These are phyloP conservation scores for Arachis monticola DNA, from an alignment of 331 rosid species.

Conservation along the genomic window DNA sequence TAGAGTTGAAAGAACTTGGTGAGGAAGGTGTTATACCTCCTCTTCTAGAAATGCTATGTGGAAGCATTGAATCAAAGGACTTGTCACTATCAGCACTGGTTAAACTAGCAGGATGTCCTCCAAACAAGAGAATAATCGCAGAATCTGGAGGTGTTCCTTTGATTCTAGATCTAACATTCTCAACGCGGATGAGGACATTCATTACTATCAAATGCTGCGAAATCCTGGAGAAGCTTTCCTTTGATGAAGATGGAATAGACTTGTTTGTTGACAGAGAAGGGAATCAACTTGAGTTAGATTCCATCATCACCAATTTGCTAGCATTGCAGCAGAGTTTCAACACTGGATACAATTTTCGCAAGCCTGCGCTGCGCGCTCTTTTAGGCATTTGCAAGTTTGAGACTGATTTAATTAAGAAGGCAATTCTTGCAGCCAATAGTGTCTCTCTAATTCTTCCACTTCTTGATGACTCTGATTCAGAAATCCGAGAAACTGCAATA, in stretches of 20 bases:
- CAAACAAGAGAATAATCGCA: constrained; percentile 68
- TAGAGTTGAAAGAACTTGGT: constrained; percentile 64
- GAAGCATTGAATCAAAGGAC: constrained; percentile 55
- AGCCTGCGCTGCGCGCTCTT: constrained; percentile 70
- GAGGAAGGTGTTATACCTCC: constrained; percentile 75
- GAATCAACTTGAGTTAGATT: constrained; percentile 63
- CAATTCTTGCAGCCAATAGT: constrained; percentile 68
- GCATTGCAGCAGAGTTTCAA: constrained; percentile 51
- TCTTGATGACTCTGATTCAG: constrained; percentile 75
- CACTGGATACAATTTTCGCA: constrained; percentile 53
- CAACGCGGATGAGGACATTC: constrained; percentile 47
- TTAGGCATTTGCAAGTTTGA: constrained; percentile 80
- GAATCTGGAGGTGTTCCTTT: constrained; percentile 67
- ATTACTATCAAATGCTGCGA: constrained; percentile 60
- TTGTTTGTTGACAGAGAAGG: constrained; percentile 70
- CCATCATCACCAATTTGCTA: constrained; percentile 61
- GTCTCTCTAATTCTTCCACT: constrained; percentile 72
- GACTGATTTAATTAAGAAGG: constrained; percentile 71
- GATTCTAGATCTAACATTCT: constrained; percentile 54
- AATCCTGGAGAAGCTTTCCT: constrained; percentile 74
- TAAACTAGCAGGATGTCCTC: constrained; percentile 58
- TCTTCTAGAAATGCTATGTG: constrained; percentile 68
- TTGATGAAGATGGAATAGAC: constrained; percentile 54
- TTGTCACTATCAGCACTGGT: constrained; percentile 62
- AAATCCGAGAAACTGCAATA: constrained; percentile 65